Base-by-base conservation (phyloP, 129 eudicot species). In the Flaveria sonorensis region DNA sequence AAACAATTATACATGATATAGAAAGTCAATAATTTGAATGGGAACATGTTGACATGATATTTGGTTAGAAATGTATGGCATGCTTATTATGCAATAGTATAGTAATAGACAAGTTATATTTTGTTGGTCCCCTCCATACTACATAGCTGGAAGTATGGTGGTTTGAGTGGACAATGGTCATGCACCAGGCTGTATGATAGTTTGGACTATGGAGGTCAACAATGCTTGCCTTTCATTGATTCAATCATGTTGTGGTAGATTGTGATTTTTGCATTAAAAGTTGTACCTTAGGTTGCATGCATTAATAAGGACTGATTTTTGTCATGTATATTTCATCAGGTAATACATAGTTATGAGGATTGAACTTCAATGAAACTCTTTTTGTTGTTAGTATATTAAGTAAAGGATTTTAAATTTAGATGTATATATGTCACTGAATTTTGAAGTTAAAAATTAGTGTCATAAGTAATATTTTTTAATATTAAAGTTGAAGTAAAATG, bases 81-180 rank as follows among this genome's bases (percentile, higher is more conserved):
- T 21, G 13, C 6, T 48, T 10, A 62, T 61, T 32, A 80, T 23
- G 40, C 68, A 26, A 28, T 28, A 15, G 32, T 30, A 73, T 43
- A 24, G 62, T 56, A 73, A 63, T 73, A 73, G 79, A 65, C 67
- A 79, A 62, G 79, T 66, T 66, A 32, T 55, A 13, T 42, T 73
- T 74, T 74, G 75, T 3, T 81, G 84, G 84, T 81, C 84, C 84
- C 84, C 84, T 74, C 70, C 63, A 43, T 68, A 62, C 75, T 73
- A 48, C 1, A 56, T 80, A 73, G 84, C 80, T 81, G 84, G 70
- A 74, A 10, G 23, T 56, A 74, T 74, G 80, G 70, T 67, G 80
- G 64, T 74, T 80, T 66, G 43, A 28, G 79, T 80, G 80, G 79
- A 56, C 30, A 74, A 66, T 81, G 75, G 75, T 23, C 71, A 81